Evolutionary conservation across 1,139 yeast species (phyloP).

Genomic region (Lipomyces yarrowii): DNA sequence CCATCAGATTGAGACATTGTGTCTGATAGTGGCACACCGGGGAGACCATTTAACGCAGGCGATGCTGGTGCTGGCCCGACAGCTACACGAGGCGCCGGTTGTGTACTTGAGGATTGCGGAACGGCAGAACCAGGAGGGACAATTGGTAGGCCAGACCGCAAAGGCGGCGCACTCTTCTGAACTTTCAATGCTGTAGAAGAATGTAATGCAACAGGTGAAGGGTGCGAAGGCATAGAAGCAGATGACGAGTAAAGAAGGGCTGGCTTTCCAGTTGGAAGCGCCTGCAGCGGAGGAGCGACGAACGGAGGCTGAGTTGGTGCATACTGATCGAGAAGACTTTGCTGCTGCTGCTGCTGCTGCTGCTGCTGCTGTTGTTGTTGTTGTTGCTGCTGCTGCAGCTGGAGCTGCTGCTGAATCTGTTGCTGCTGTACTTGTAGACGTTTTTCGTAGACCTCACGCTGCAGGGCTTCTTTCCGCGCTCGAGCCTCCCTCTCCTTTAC

Average conservation of each 20-base stretch:
- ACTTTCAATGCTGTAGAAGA: not conserved
- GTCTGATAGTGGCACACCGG: not conserved
- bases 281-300: slow-evolving; percentile 6
- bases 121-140: not conserved
- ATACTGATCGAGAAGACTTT: slow-evolving; percentile 16
- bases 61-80: not conserved
- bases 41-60: slow-evolving; percentile 2
- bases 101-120: not conserved
- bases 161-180: slow-evolving; percentile 1
- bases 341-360: not conserved
- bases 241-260: not conserved
- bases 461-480: slow-evolving; percentile 27
- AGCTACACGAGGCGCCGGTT: not conserved
- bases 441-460: slow-evolving; percentile 29
- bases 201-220: not conserved
- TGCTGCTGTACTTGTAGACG: slow-evolving; percentile 32
- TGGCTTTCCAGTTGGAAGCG: not conserved
- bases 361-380: slow-evolving; percentile 20
- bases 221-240: slow-evolving; percentile 1
- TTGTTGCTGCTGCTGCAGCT: slow-evolving; percentile 19
- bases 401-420: slow-evolving; percentile 21
- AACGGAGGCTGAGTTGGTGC: slow-evolving; percentile 12
- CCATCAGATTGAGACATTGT: not conserved
- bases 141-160: not conserved
- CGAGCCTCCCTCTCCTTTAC: slow-evolving; percentile 29